phyloP scores from a whole-genome alignment of 192 early-diverging fungal species.

The Obelidium mucronatum region DNA sequence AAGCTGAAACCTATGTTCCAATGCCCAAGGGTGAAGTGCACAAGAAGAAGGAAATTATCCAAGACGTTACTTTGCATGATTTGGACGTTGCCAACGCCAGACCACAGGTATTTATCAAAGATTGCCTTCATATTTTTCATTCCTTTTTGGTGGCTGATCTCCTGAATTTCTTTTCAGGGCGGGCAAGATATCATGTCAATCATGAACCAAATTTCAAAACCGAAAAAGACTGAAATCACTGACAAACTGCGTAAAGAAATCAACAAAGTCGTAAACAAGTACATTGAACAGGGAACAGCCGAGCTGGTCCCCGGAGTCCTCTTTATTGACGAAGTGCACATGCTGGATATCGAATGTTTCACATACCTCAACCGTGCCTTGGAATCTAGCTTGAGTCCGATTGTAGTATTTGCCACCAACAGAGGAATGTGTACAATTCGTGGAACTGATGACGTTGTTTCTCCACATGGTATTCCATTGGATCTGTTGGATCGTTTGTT shows the following conservation, averaged over 20 bases:
- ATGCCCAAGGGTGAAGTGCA: conserved; percentile 98
- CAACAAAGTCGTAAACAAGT: conserved; percentile 99
- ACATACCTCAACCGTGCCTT: conserved; percentile 98
- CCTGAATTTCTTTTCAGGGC: conserved; percentile 56
- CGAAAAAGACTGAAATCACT: conserved; percentile 99
- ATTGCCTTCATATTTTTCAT: not conserved
- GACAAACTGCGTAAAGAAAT: conserved; percentile 98
- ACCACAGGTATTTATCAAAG: conserved; percentile 85
- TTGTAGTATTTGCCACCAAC: conserved; percentile 98
- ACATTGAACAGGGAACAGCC: conserved; percentile 97
- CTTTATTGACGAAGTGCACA: conserved; percentile 99
- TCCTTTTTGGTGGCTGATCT: not conserved
- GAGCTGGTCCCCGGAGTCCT: conserved; percentile 97
- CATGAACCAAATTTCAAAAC: conserved; percentile 99
- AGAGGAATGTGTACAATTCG: conserved; percentile 89
- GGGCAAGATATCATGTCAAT: conserved; percentile 98
- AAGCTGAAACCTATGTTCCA: conserved; percentile 98
- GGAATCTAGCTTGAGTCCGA: conserved; percentile 93
- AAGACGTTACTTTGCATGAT: conserved; percentile 98
- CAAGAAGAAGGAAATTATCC: conserved; percentile 99
- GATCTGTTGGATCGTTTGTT: conserved; percentile 95
- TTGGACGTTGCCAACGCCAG: conserved; percentile 96
- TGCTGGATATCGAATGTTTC: conserved; percentile 99
- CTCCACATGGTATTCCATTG: conserved; percentile 91
- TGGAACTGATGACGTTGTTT: conserved; percentile 56